Evolutionary conservation across 371 early-diverging fungal species (phyloP), one percentile per base, ranked within the genome.

Genomic region (Mortierella sp.): DNA sequence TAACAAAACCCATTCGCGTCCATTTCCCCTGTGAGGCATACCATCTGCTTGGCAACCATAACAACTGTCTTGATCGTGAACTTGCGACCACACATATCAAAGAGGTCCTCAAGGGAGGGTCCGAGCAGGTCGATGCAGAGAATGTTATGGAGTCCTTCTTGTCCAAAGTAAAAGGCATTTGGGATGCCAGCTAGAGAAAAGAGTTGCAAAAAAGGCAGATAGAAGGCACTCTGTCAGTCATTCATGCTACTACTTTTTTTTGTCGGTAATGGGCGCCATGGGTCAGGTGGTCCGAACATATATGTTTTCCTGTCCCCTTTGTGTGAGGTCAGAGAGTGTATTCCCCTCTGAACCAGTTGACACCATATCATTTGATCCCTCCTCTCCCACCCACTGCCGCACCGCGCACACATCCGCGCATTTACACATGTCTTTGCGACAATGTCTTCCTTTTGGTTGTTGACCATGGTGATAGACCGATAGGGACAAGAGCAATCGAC

Each of bases 81-180:
- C 80, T 94, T 93, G 70, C 98, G 91, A 29, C 93, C 90, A 82
- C 99, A 98, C 86, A 96, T 90, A 79, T 97, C 98, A 90, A 99
- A 99, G 79, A 99, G 89, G 86, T 99, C 98, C 85, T 99, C 99
- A 22, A 99, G 89, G 75, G 95, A 95, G 8, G 96, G 96, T 7
- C 99, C 99, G n/a, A 99, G 92, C 76, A 99, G 87, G 86, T 99
- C 99, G 79, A 99, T 97, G 74, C 98, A 95, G 19, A 99, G 90
- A n/a, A 97, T 91, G 86, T 97, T 97, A 85, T 98, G 96, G 39
- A 96, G 92, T 4, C 98, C 98, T 87, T 99, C 98, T 80, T 96
- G 96, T 37, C 98, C 98, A 91, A 97, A 99, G 87, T 97, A 97
- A 85, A 96, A 96, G 11, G 95, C 96, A 71, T 85, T 90, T 2